Evolutionary conservation across 768 basidiomycete species (phyloP).

Genomic region (Psilocybe tampanensis): DNA sequence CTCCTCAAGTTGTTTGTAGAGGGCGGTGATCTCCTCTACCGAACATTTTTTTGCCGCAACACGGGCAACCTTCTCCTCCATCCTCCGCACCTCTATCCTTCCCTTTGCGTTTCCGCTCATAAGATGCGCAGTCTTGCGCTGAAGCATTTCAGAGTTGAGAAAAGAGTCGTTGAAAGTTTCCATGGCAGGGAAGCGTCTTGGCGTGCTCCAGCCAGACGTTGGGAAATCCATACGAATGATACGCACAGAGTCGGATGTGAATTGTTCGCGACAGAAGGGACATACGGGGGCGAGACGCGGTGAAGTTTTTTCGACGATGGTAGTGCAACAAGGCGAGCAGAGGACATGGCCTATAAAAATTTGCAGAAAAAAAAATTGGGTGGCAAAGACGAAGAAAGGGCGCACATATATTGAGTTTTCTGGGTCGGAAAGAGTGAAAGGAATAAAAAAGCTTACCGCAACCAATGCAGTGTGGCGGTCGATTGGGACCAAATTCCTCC

Average conservation of each 20-base stretch:
- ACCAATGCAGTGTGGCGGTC: conserved; percentile 78
- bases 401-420: conserved; percentile 15
- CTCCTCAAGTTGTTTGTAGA: conserved; percentile 78
- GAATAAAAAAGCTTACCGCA: conserved; percentile 59
- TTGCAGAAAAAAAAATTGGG: conserved; percentile 11
- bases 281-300: conserved; percentile 72
- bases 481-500: conserved; percentile 78
- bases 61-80: conserved; percentile 78
- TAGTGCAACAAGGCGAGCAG: conserved; percentile 75
- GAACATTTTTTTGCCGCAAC: conserved; percentile 87
- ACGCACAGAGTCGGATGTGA: conserved; percentile 66
- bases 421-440: not conserved
- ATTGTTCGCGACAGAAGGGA: conserved; percentile 84
- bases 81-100: conserved; percentile 59
- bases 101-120: conserved; percentile 45
- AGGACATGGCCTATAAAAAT: conserved; percentile 69
- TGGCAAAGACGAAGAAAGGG: conserved; percentile 23
- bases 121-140: conserved; percentile 50
- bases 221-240: conserved; percentile 80
- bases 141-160: conserved; percentile 39
- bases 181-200: conserved; percentile 53
- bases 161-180: conserved; percentile 47
- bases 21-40: conserved; percentile 78
- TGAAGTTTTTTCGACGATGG: conserved; percentile 80
- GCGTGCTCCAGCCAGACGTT: conserved; percentile 69